These are phyloP conservation scores for Aspergillus ochraceoroseus DNA, from an alignment of 2,329 filamentous ascomycete species.

Conservation along the genomic window DNA sequence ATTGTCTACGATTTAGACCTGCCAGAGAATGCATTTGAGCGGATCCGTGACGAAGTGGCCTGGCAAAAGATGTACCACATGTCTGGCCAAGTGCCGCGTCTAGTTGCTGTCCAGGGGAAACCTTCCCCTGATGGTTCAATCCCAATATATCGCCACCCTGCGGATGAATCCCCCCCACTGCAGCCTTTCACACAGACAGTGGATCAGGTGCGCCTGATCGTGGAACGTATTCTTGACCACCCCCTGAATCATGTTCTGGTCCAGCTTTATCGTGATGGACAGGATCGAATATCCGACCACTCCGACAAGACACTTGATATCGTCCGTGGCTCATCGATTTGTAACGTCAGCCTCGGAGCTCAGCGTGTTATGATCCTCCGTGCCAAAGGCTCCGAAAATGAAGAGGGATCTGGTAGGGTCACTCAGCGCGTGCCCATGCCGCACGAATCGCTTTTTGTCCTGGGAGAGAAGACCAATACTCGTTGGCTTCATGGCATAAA, in stretches of 20 bases:
- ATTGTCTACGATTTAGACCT: slow-evolving; percentile 68
- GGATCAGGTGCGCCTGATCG: slow-evolving; percentile 59
- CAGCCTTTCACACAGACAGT: slow-evolving; percentile 71
- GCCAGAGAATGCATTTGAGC: slow-evolving; percentile 57
- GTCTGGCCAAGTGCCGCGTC: slow-evolving; percentile 81
- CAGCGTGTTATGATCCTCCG: slow-evolving; percentile 85
- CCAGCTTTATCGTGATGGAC: slow-evolving; percentile 82
- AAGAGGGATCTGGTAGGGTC: slow-evolving; percentile 45
- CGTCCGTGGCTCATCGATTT: slow-evolving; percentile 71
- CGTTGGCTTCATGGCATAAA: slow-evolving; percentile 90
- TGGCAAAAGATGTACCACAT: slow-evolving; percentile 95
- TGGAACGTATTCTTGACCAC: slow-evolving; percentile 71
- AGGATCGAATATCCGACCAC: slow-evolving; percentile 92
- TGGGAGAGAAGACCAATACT: slow-evolving; percentile 76
- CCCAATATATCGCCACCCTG: slow-evolving; percentile 91
- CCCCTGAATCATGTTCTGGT: slow-evolving; percentile 86
- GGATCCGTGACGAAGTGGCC: slow-evolving; percentile 66
- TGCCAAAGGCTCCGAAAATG: slow-evolving; percentile 51
- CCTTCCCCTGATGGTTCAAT: slow-evolving; percentile 62
- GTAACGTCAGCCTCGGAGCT: slow-evolving; percentile 90
- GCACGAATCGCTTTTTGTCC: slow-evolving; percentile 81
- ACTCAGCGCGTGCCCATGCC: slow-evolving; percentile 68
- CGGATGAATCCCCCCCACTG: slow-evolving; percentile 78
- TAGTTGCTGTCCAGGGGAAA: slow-evolving; percentile 82
- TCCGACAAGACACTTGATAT: slow-evolving; percentile 97